Evolutionary conservation across 108 stramenopile genomes (phyloP).

Genomic region (Aurantiochytrium sp.): DNA sequence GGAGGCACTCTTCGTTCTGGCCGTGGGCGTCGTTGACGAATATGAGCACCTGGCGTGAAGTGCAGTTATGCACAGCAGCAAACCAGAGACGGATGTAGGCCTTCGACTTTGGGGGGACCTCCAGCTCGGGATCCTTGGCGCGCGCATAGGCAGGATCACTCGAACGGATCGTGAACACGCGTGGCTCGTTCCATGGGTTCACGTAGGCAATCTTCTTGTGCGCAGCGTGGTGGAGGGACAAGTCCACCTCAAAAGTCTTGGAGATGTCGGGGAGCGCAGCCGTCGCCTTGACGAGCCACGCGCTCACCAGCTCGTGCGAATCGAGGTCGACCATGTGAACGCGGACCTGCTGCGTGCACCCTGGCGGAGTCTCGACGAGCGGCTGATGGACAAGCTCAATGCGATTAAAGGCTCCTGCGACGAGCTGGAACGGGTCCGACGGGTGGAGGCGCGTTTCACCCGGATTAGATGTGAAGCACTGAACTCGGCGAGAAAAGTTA

Average conservation of each 20-base stretch:
- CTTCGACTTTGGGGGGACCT: constrained; percentile 45
- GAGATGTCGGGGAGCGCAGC: constrained; percentile 50
- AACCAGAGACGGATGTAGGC: constrained; percentile 55
- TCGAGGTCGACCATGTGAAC: constrained; percentile 60
- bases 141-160: constrained; percentile 49
- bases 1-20: constrained; percentile 55
- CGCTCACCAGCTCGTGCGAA: constrained; percentile 50
- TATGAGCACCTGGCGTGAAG: constrained; percentile 42
- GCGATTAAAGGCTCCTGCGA: constrained; percentile 62
- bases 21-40: constrained; percentile 53
- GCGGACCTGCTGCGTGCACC: constrained; percentile 10
- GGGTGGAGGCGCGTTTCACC: constrained; percentile 48
- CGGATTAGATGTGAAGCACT: constrained; percentile 41
- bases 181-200: constrained; percentile 54
- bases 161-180: constrained; percentile 42
- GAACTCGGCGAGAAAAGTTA: constrained; percentile 47
- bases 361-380: constrained; percentile 15
- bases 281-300: constrained; percentile 54
- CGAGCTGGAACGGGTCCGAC: constrained; percentile 47
- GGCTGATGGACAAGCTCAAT: constrained; percentile 45
- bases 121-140: constrained; percentile 44
- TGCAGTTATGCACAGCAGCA: not conserved
- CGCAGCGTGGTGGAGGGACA: constrained; percentile 33
- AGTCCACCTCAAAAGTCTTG: constrained; percentile 55
- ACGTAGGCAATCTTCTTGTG: constrained; percentile 58